Evolutionary conservation across 2,329 filamentous ascomycete species (phyloP).

Genomic region (Amphichorda felina): DNA sequence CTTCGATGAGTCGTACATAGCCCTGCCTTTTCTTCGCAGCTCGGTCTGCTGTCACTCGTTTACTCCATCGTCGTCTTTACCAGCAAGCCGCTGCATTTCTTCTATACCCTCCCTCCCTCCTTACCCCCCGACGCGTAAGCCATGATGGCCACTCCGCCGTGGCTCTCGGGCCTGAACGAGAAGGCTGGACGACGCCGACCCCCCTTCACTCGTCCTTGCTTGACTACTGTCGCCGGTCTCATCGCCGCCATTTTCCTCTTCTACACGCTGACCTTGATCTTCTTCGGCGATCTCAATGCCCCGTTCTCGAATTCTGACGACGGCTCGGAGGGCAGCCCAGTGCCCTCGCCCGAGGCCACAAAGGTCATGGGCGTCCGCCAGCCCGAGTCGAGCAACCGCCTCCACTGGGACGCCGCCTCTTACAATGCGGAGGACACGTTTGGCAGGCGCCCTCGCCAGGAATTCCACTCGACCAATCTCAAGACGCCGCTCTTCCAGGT

Average conservation of each 20-base stretch:
- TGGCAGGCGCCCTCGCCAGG: not conserved
- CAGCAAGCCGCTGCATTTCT: too few relatives aligned
- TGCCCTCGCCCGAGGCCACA: not conserved
- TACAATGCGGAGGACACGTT: slow-evolving; percentile 1
- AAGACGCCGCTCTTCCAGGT: slow-evolving; percentile 1
- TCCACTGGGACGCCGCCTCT: not conserved
- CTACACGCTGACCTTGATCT: not conserved
- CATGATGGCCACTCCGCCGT: not conserved
- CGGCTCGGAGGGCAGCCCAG: too few relatives aligned
- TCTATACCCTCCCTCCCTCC: too few relatives aligned
- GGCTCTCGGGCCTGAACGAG: not conserved
- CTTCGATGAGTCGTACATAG: not conserved
- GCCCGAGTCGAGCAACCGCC: slow-evolving; percentile 1
- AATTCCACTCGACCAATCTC: not conserved
- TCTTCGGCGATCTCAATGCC: slow-evolving; percentile 1
- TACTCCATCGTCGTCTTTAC: too few relatives aligned
- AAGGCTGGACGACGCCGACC: not conserved
- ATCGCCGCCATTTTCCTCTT: slow-evolving; percentile 1
- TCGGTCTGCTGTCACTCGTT: too few relatives aligned
- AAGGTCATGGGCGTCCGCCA: not conserved
- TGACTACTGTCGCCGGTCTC: not conserved
- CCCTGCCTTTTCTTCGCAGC: not conserved
- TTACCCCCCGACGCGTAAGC: too few relatives aligned
- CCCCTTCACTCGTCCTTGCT: not conserved
- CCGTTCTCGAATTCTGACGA: too few relatives aligned